Percentiles rank a stretch among this genome's conserved stretches.
Evolutionary conservation across 2,329 filamentous ascomycete genomes (phyloP).

Genomic region (Colletotrichum sansevieriae): DNA sequence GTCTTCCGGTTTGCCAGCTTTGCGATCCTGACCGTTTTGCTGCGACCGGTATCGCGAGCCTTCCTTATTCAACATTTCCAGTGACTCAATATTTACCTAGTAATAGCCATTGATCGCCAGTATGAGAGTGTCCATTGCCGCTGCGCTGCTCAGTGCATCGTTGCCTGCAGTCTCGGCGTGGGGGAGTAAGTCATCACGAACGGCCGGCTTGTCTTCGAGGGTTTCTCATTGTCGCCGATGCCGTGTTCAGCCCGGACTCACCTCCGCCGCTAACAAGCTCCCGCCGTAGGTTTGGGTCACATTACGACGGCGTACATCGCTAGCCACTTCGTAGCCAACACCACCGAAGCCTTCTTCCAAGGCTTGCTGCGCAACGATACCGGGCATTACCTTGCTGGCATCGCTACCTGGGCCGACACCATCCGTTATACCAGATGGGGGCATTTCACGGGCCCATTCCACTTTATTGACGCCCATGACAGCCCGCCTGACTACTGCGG

Average conservation of each 20-base stretch:
- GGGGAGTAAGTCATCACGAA: slow-evolving; percentile 54
- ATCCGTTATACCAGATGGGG: slow-evolving; percentile 75
- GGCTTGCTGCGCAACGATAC: slow-evolving; percentile 66
- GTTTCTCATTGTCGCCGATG: not conserved
- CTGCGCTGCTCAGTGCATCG: slow-evolving; percentile 48
- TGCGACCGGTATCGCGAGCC: slow-evolving; percentile 8
- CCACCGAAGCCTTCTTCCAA: slow-evolving; percentile 70
- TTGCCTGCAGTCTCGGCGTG: slow-evolving; percentile 54
- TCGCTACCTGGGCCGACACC: slow-evolving; percentile 77
- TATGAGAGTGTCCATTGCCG: slow-evolving; percentile 49
- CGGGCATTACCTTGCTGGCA: slow-evolving; percentile 70
- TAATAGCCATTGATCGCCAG: not conserved
- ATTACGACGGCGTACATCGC: slow-evolving; percentile 75
- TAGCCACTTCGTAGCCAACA: slow-evolving; percentile 68
- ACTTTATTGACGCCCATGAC: slow-evolving; percentile 79
- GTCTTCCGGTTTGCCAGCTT: not conserved
- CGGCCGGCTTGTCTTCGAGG: not conserved
- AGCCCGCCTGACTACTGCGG: slow-evolving; percentile 68
- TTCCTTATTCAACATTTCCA: not conserved
- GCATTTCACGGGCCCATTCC: slow-evolving; percentile 71
- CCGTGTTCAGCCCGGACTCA: not conserved
- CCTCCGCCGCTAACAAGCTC: slow-evolving; percentile 29
- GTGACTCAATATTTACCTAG: slow-evolving; percentile 3
- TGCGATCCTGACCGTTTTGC: not conserved
- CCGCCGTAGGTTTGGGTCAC: slow-evolving; percentile 68